Percentiles rank a stretch among this genome's conserved stretches.
phyloP scores from a whole-genome alignment of 129 eudicot species.

The Artemisia annua region DNA sequence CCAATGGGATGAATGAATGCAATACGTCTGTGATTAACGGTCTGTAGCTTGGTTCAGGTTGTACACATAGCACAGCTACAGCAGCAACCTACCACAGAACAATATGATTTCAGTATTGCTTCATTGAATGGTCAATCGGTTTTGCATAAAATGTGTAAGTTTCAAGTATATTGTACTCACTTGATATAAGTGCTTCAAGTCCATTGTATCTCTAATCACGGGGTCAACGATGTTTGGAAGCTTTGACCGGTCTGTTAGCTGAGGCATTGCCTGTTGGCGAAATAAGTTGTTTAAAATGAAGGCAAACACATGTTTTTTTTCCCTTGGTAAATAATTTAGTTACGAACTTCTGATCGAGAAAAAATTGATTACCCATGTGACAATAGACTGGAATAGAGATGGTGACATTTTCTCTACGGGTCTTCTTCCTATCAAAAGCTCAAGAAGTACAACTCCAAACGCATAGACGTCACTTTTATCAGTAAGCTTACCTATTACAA shows the following conservation, averaged over 20 bases:
- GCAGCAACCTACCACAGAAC: slow-evolving; percentile 77
- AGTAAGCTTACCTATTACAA: slow-evolving; percentile 75
- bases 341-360: background rate
- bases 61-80: slow-evolving; percentile 92
- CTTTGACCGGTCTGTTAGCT: slow-evolving; percentile 78
- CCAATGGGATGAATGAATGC: slow-evolving; percentile 89
- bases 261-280: slow-evolving; percentile 80
- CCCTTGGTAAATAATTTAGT: background rate
- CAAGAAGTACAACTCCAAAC: slow-evolving; percentile 89
- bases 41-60: slow-evolving; percentile 95
- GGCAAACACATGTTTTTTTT: background rate
- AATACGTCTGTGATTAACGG: slow-evolving; percentile 90
- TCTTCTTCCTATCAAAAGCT: slow-evolving; percentile 81
- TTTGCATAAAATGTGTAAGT: background rate
- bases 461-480: slow-evolving; percentile 98
- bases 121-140: background rate
- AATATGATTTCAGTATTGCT: background rate
- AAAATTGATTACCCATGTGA: slow-evolving; percentile 68
- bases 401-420: slow-evolving; percentile 80
- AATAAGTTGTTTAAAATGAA: slow-evolving; percentile 11
- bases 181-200: slow-evolving; percentile 87
- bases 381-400: slow-evolving; percentile 71
- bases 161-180: slow-evolving; percentile 38
- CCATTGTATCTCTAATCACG: slow-evolving; percentile 70
- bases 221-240: slow-evolving; percentile 87